Conservation (phyloP, 805 yeast species). For the Myxozyma kluyveri region DNA sequence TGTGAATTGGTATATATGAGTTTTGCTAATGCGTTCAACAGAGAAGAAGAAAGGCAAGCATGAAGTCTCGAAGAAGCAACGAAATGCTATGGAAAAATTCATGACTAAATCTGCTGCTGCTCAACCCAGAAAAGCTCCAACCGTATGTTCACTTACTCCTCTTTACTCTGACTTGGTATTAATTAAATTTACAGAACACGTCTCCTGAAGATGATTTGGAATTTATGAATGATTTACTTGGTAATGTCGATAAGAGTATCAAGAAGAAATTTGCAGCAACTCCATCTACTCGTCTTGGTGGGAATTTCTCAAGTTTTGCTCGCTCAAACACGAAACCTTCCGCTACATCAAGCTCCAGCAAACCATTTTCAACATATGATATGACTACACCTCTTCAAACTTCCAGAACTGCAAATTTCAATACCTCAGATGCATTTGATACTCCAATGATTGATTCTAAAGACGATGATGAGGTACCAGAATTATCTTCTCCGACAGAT, state of each 20-base stretch:
- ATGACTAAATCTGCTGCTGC: conserved; percentile 9
- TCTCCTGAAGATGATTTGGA: conserved; percentile 44
- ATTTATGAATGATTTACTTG: conserved; percentile 67
- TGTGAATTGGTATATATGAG: too few species aligned
- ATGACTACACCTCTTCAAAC: too few species aligned
- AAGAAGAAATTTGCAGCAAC: background rate
- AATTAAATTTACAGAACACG: background rate
- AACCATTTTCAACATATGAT: background rate
- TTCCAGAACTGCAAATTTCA: too few species aligned
- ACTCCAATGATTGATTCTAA: too few species aligned
- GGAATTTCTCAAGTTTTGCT: conserved; percentile 1
- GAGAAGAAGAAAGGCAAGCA: conserved; percentile 14
- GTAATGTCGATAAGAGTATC: conserved; percentile 46
- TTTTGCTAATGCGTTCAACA: background rate
- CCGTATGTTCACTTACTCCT: too few species aligned
- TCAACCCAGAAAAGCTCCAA: conserved; percentile 1
- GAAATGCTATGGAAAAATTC: conserved; percentile 21
- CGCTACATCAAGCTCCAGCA: background rate
- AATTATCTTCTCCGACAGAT: conserved; percentile 6
- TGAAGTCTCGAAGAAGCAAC: conserved; percentile 11
- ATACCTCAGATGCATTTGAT: too few species aligned
- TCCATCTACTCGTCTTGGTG: conserved; percentile 5
- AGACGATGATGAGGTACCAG: conserved; percentile 1
- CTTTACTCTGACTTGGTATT: too few species aligned
- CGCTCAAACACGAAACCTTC: background rate